These are phyloP conservation scores for Phytophthora aleatoria DNA, from an alignment of 352 stramenopile species.

Conservation along the genomic window DNA sequence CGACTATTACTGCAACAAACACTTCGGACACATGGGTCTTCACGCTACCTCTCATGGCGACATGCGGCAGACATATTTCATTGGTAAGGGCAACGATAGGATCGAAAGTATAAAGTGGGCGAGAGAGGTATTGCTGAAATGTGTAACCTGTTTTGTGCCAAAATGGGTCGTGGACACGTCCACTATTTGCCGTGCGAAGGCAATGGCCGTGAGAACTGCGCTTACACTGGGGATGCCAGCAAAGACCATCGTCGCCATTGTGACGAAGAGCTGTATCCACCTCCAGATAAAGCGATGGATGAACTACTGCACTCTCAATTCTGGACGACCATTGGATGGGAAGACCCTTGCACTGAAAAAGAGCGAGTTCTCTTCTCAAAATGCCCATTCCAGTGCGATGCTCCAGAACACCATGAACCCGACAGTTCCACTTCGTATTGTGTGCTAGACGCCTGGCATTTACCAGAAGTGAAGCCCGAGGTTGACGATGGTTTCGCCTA, in stretches of 20 bases:
- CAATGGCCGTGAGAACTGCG: not conserved
- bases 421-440: conserved; percentile 28
- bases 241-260: not conserved
- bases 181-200: conserved; percentile 36
- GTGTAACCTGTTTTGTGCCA: conserved; percentile 42
- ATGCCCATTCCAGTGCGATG: conserved; percentile 40
- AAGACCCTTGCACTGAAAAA: conserved; percentile 38
- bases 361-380: conserved; percentile 36
- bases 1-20: conserved; percentile 62
- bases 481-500: conserved; percentile 31
- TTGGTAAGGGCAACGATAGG: conserved; percentile 46
- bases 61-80: conserved; percentile 45
- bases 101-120: conserved; percentile 35
- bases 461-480: conserved; percentile 45
- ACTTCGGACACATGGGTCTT: conserved; percentile 41
- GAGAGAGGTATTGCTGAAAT: conserved; percentile 40
- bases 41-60: conserved; percentile 48
- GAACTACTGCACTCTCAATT: conserved; percentile 47
- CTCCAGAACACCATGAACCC: conserved; percentile 27
- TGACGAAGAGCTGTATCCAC: not conserved
- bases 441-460: conserved; percentile 38
- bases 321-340: conserved; percentile 43
- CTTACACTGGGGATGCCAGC: not conserved
- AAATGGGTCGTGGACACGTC: conserved; percentile 35
- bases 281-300: conserved; percentile 29